Evolutionary conservation across 768 basidiomycete species (phyloP), one percentile per base, ranked within the genome.

Genomic region (Lyophyllum decastes): DNA sequence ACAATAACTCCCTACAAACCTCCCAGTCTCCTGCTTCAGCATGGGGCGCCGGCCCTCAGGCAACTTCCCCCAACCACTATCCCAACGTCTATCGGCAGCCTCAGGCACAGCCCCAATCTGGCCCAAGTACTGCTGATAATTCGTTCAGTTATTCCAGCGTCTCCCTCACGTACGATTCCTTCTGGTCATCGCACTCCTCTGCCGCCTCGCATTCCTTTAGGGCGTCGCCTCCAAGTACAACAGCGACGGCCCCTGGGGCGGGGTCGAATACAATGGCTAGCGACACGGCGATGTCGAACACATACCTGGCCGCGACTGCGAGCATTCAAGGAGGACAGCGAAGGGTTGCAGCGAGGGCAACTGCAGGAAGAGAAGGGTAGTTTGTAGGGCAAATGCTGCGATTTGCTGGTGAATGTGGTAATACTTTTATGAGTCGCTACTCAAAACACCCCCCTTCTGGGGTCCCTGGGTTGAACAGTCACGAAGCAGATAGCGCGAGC

Each of bases 151-250:
- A 70, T 58, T 52, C 67, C 21, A 61, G 59, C n/a, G 67, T 74
- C 10, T 66, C 76, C 11, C 70, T 84, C 44, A 84, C 85, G 2
- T 86, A 86, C 61, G 85, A 86, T 64, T 82, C 82, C 0, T 87
- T 86, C 63, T 87, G 84, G 85, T 84, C 84, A 1, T 76, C 82
- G 7, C 82, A 84, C 58, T 70, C 80, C 38, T 58, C 64, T 34
- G 62, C 67, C 2, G 62, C 48, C 14, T 52, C 62, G 6, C 59
- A 62, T 22, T 63, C 66, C 8, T 63, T 67, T 57, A 57, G 64
- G 10, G 40, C 55, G 11, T 59, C 67, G 22, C 50, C 41, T 26
- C 54, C 59, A 33, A 61, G 43, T 48, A 57, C 30, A 30, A 10
- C 30, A 30, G 30, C 5, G 5, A 30, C 57, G 38, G 19, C 53